These are phyloP conservation scores for Dujonia santamariae DNA, from an alignment of 1,139 yeast genomes.

Conservation along the genomic window DNA sequence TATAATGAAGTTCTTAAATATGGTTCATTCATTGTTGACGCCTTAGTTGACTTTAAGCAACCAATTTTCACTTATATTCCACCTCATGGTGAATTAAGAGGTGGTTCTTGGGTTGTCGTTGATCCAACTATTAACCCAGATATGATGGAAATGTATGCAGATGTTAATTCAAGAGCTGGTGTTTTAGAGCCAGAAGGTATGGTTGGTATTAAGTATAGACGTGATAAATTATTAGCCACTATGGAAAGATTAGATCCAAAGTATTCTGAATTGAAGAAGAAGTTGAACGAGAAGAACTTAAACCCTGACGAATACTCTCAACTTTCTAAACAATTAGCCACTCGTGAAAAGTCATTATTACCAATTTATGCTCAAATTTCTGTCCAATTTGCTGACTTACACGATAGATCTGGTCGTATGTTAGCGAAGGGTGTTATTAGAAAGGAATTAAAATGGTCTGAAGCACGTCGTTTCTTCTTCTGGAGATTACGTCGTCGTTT, in stretches of 20 bases:
- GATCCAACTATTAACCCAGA: conserved; percentile 96
- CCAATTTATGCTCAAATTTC: conserved; percentile 92
- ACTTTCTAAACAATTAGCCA: conserved; percentile 62
- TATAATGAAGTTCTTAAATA: conserved; percentile 95
- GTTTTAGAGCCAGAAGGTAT: conserved; percentile 98
- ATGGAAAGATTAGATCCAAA: conserved; percentile 85
- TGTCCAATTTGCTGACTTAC: conserved; percentile 95
- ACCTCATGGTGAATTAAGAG: conserved; percentile 96
- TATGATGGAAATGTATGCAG: conserved; percentile 99
- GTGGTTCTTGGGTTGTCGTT: conserved; percentile 99
- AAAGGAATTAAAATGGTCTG: conserved; percentile 79
- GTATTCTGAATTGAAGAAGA: conserved; percentile 64
- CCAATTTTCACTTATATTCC: conserved; percentile 97
- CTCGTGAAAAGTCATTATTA: conserved; percentile 74
- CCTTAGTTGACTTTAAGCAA: conserved; percentile 91
- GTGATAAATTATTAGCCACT: conserved; percentile 82
- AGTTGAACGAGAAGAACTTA: conserved; percentile 51
- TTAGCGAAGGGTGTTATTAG: conserved; percentile 88
- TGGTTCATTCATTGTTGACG: conserved; percentile 96
- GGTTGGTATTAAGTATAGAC: conserved; percentile 97
- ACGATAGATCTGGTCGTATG: conserved; percentile 97
- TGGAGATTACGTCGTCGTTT: conserved; percentile 98
- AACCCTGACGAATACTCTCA: conserved; percentile 64
- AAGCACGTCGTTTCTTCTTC: conserved; percentile 95
- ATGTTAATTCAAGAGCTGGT: conserved; percentile 95